phyloP scores from a whole-genome alignment of 2,329 filamentous ascomycete species.

The Penicillium freii region DNA sequence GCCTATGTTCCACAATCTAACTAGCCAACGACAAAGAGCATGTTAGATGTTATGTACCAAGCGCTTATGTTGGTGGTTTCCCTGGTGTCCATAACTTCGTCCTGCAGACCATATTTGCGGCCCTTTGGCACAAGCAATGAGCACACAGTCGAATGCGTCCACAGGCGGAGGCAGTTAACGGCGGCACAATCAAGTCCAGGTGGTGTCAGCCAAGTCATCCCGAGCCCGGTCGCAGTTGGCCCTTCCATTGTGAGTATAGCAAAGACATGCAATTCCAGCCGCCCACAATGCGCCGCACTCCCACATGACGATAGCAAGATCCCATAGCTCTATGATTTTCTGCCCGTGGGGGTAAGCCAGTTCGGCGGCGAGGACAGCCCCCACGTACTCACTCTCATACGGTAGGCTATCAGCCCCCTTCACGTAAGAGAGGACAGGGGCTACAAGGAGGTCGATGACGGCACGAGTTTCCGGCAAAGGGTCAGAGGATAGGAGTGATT shows the following conservation, averaged over 20 bases:
- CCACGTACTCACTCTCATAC: conserved; percentile 11
- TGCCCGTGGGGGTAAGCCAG: conserved; percentile 13
- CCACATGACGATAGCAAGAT: conserved; percentile 18
- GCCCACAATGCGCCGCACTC: conserved; percentile 15
- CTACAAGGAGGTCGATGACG: conserved; percentile 10
- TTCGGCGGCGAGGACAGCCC: conserved; percentile 8
- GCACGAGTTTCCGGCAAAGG: conserved; percentile 9
- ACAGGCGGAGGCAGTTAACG: background rate
- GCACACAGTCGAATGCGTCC: background rate
- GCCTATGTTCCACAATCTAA: background rate
- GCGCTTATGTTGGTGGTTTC: background rate
- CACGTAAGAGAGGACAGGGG: conserved; percentile 12
- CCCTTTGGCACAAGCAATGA: background rate
- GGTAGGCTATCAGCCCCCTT: conserved; percentile 12
- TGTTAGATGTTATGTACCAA: background rate
- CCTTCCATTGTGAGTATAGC: conserved; percentile 15
- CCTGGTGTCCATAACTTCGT: background rate
- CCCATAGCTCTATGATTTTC: conserved; percentile 16
- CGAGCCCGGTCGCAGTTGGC: conserved; percentile 14
- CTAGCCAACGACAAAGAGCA: rapidly evolving
- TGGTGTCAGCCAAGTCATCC: conserved; percentile 14
- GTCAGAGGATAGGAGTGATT: conserved; percentile 1
- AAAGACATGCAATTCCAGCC: conserved; percentile 15
- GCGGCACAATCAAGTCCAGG: conserved; percentile 4
- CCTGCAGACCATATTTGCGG: background rate